These are phyloP conservation scores for Fraxinus dipetala DNA, from an alignment of 305 asterid species.

Conservation along the genomic window DNA sequence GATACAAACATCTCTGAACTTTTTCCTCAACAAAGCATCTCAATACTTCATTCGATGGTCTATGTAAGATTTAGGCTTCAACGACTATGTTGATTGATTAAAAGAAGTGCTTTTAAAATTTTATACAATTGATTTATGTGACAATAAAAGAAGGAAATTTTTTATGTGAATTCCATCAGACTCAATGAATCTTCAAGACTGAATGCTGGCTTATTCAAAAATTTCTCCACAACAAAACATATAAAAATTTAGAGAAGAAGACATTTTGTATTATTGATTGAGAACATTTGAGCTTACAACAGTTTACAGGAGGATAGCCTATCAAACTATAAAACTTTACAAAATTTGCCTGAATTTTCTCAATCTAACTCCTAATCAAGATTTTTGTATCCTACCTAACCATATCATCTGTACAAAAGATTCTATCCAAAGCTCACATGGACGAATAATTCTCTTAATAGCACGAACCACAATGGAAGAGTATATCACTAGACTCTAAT, in stretches of 20 bases:
- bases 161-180: too few species aligned
- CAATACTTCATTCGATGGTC: too few species aligned
- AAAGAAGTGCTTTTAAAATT: too few species aligned
- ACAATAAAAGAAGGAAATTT: too few species aligned
- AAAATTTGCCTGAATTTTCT: not conserved
- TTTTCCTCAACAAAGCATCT: too few species aligned
- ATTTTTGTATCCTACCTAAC: not conserved
- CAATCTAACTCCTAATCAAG: not conserved
- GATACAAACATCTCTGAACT: too few species aligned
- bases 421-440: not conserved
- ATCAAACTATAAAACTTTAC: not conserved
- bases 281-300: not conserved
- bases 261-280: not conserved
- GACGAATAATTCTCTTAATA: not conserved
- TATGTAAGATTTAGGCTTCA: too few species aligned
- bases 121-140: too few species aligned
- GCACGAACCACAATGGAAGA: not conserved
- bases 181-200: too few species aligned
- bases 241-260: not conserved
- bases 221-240: too few species aligned
- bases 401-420: not conserved
- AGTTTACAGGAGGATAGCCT: not conserved
- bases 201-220: too few species aligned
- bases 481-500: not conserved
- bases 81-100: too few species aligned